Percentiles rank a stretch among this genome's conserved stretches.
phyloP scores from a whole-genome alignment of 352 stramenopile genomes.

The Globisporangium middletonii region DNA sequence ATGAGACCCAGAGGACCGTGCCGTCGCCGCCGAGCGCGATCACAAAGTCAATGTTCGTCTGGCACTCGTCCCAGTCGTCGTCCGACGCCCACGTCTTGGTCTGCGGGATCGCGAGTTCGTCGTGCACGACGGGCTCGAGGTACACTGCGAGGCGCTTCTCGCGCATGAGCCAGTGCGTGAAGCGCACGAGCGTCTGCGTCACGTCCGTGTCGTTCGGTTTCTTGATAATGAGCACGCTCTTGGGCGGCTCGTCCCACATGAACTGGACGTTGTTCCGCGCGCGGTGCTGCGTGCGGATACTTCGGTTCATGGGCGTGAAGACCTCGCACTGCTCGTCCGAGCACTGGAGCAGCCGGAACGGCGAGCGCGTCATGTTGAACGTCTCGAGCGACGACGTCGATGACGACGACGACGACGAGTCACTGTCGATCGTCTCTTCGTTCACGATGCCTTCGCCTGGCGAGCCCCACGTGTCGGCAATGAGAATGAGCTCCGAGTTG shows the following conservation, averaged over 20 bases:
- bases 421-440: constrained; percentile 44
- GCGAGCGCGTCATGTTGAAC: constrained; percentile 35
- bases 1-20: constrained; percentile 85
- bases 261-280: constrained; percentile 86
- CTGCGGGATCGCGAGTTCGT: constrained; percentile 43
- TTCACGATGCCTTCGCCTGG: constrained; percentile 68
- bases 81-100: constrained; percentile 63
- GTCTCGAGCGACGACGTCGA: constrained; percentile 31
- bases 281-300: constrained; percentile 79
- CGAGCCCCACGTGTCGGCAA: constrained; percentile 73
- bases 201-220: constrained; percentile 83
- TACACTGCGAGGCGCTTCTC: constrained; percentile 70
- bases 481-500: constrained; percentile 83
- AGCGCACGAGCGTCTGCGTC: constrained; percentile 56
- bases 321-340: constrained; percentile 87
- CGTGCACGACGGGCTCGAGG: constrained; percentile 69
- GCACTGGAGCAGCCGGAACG: constrained; percentile 79
- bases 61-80: constrained; percentile 58
- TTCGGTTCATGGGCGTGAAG: constrained; percentile 82
- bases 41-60: constrained; percentile 88
- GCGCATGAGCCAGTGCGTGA: constrained; percentile 67
- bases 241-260: constrained; percentile 83
- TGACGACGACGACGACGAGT: constrained; percentile 32
- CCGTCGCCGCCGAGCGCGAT: constrained; percentile 95
- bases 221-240: constrained; percentile 83